Percentiles rank a stretch among this genome's conserved stretches.
phyloP scores from a whole-genome alignment of 1,139 yeast species.

The Nakaseomyces delphensis region DNA sequence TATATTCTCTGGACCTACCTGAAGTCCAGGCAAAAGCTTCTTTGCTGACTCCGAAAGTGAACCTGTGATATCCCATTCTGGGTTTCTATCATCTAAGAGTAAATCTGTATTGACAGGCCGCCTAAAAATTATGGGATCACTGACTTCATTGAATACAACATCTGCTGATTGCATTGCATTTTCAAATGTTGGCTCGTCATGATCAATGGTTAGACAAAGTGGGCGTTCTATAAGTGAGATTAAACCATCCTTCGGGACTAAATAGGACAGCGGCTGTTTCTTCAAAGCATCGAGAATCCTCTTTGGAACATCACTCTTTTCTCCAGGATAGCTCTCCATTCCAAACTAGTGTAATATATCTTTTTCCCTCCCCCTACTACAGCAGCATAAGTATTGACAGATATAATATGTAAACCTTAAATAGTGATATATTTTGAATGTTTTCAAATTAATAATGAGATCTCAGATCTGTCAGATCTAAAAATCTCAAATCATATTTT shows the following conservation, averaged over 20 bases:
- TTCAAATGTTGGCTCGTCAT: not conserved
- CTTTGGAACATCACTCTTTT: constrained; percentile 23
- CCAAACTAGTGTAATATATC: constrained; percentile 5
- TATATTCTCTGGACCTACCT: not conserved
- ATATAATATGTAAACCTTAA: too few species aligned
- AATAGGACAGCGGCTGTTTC: constrained; percentile 23
- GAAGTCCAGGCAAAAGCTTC: not conserved
- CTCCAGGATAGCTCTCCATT: constrained; percentile 29
- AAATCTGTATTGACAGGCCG: not conserved
- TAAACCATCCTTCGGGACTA: constrained; percentile 27
- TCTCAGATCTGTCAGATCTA: constrained; percentile 19
- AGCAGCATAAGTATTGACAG: too few species aligned
- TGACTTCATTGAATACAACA: not conserved
- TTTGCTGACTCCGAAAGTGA: not conserved
- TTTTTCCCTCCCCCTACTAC: too few species aligned
- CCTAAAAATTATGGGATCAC: not conserved
- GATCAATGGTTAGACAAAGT: constrained; percentile 7
- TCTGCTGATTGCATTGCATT: not conserved
- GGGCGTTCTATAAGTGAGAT: constrained; percentile 15
- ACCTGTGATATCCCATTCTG: not conserved
- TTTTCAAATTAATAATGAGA: too few species aligned
- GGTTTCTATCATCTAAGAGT: not conserved
- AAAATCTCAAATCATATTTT: not conserved
- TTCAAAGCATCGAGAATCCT: constrained; percentile 23
- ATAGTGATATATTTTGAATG: too few species aligned